Evolutionary conservation across 129 eudicot species (phyloP), one percentile per base, ranked within the genome.

Genomic region (Ambrosia artemisiifolia): DNA sequence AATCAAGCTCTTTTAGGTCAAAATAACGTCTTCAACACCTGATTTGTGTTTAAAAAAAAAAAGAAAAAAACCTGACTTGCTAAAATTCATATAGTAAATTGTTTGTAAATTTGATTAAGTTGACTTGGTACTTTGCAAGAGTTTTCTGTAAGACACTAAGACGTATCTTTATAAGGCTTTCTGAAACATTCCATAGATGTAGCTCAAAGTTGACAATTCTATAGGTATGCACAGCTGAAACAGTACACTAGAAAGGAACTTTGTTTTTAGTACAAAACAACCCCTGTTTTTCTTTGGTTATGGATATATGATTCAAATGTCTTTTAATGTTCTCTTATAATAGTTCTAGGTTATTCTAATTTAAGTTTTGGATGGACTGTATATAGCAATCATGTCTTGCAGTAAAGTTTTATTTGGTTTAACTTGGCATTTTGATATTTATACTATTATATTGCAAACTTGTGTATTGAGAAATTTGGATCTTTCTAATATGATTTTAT

Each of bases 201-300:
- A 48, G 32, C 60, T 48, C 61, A 4, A 68, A 68, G 73, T 49
- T 47, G 44, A 48, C 28, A 48, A 30, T 28, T n/a, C 61, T 68
- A 32, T 46, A 47, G 57, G 72, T 46, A 49, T 68, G 73, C 59
- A 68, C 16, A n/a, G 46, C 73, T 49, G n/a, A 28, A 67, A 33
- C 47, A 50, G 74, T 19, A 32, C 14, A 67, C 14, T 49, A 28
- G 18, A 20, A 20, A 50, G 17, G 7, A 33, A 48, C 30, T 68
- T 19, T 5, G 28, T 32, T 30, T 32, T 67, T 48, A 3, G 38
- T 28, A 13, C 11, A 11, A 32, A 4, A 59, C 40, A 61, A 61
- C 6, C 24, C 43, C 44, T 4, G 3, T 24, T 32, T 35, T 14
- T 32, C 18, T 32, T 61, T 33, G 19, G 24, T 61, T 61, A 61